Evolutionary conservation across 306 rosid species (phyloP), one percentile per base, ranked within the genome.

Genomic region (Glycine latifolia): DNA sequence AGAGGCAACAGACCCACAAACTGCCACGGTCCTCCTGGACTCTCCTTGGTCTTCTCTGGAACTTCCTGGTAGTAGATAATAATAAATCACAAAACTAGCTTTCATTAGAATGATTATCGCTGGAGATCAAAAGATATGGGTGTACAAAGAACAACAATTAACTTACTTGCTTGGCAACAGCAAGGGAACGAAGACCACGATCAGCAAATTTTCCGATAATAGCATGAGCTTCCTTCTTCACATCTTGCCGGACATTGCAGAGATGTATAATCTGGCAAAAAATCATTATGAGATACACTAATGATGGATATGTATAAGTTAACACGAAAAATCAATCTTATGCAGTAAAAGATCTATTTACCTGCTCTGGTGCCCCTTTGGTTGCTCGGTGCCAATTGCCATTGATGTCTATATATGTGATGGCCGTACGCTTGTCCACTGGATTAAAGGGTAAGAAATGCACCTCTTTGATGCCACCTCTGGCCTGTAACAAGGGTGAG

Each of bases 311-410:
- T 16, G 35, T 47, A 15, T 10, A 26, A 78, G 62, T 53, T 76
- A 13, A 77, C 59, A 10, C 72, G 79, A 68, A 2, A 55, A 44
- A n/a, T 10, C 26, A 62, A 48, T 55, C 20, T 8, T 35, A 0
- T 12, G 16, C 55, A 33, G 4, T 7, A 9, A 43, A 44, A 47
- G 33, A 52, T 67, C 2, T 20, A 55, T 69, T n/a, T 69, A 91
- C 97, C 92, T 92, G 97, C 81, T 92, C 97, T 0, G 95, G 97
- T 48, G 97, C 95, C 4, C 95, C 97, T 87, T 92, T 92, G 90
- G 92, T 92, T 33, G 87, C 90, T 73, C 97, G 75, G 66, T 91
- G 89, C 97, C 97, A 92, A 1, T 84, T 88, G 62, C 92, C 91
- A 0, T 67, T 35, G 14, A 60, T 7, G 69, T 92, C 97, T 6